Evolutionary conservation across 345 rosid species (phyloP).

Genomic region (Gossypium turneri): DNA sequence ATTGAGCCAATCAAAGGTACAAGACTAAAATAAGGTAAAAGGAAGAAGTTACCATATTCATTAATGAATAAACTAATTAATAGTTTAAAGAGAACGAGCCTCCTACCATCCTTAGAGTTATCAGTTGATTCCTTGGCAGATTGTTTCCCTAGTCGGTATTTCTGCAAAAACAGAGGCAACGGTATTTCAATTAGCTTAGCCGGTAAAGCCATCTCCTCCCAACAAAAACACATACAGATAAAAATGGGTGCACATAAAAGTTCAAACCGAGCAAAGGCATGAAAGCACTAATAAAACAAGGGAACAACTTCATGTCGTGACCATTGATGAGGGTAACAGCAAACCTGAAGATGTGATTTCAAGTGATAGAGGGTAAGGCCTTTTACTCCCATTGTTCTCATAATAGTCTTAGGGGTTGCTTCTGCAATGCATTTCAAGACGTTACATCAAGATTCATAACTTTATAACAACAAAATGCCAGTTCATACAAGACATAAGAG

Average conservation of each 20-base stretch:
- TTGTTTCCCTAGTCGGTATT: slow-evolving; percentile 85
- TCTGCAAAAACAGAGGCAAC: slow-evolving; percentile 37
- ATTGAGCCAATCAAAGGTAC: background rate
- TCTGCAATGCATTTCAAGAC: slow-evolving; percentile 37
- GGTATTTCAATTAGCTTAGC: background rate
- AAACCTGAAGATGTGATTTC: slow-evolving; percentile 92
- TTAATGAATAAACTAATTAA: background rate
- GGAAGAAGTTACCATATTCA: background rate
- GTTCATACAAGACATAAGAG: background rate
- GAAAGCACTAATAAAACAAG: background rate
- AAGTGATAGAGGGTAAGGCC: slow-evolving; percentile 92
- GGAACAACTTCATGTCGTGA: background rate
- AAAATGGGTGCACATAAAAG: background rate
- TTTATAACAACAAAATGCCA: background rate
- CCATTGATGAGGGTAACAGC: slow-evolving; percentile 14
- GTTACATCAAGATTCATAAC: background rate
- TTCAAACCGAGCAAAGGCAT: background rate
- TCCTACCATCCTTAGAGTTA: slow-evolving; percentile 80
- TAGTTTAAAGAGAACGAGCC: slow-evolving; percentile 7
- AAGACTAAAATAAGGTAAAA: background rate
- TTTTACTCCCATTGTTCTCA: slow-evolving; percentile 94
- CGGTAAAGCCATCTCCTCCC: background rate
- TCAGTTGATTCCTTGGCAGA: slow-evolving; percentile 72
- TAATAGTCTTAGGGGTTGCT: slow-evolving; percentile 88
- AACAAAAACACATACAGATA: background rate